Evolutionary conservation across 1,284 basidiomycete genomes (phyloP), one percentile per base, ranked within the genome.

Genomic region (Boletus smithii): DNA sequence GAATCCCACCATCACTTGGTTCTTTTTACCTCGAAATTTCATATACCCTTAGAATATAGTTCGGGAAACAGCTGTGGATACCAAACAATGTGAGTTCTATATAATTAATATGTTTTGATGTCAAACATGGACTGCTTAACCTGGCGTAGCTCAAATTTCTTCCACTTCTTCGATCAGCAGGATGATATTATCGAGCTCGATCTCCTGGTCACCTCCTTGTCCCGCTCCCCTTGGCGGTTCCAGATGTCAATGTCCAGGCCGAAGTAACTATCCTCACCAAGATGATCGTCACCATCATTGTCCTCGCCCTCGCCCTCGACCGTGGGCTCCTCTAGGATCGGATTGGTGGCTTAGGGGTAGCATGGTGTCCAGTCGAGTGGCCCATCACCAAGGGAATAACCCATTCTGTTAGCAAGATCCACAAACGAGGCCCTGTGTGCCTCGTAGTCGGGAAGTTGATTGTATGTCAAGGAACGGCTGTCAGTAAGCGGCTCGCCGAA

Each of bases 351-450:
- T 5, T 32, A 23, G 17, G 16, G 22, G 9, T 20, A 10, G 17
- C 30, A 39, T 18, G 47, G 22, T 11, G 42, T 49, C 42, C 42
- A 48, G 16, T 48, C 41, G 2, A 49, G 26, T 2, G 35, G 24
- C 20, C 27, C 30, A 11, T 39, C 30, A 14, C n/a, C n/a, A n/a
- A 18, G 29, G n/a, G 13, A 18, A 34, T 8, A 40, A 17, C 42
- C 37, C 14, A 29, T 11, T 10, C 32, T 18, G 5, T 7, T 14
- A 11, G 29, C 34, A 26, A 49, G 42, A 14, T 23, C 20, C 13
- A 13, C 20, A 22, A 49, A 44, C 5, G 23, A 9, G 10, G 22
- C 13, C 37, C 18, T 16, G 4, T 20, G 29, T 9, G 13, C 16
- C 11, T 39, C 30, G 5, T 44, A 48, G 35, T 31, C 26, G 3